Base-by-base conservation (phyloP, 768 basidiomycete species). In the Exidia glandulosa region DNA sequence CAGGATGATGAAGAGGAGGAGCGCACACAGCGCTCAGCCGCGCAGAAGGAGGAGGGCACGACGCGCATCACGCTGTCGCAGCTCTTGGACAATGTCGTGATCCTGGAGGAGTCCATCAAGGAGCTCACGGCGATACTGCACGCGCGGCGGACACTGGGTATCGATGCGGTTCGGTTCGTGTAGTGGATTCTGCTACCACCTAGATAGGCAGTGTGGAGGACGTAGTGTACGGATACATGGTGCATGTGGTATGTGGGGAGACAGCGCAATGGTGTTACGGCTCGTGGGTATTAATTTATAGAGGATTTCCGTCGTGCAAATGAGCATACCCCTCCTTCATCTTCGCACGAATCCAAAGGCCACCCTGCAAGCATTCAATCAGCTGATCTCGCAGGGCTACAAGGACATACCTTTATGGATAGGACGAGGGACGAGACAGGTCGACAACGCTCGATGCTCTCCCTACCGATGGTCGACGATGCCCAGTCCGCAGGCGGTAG, bases 101-200 rank as follows among this genome's bases (percentile, higher is more conserved):
- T 97, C 41, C 69, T 98, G 63, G 95, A 97, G 72, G 95, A 97
- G 72, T 88, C 86, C 62, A 87, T 97, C 68, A 97, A 97, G 74
- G 95, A 98, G 71, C 75, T 94, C 33, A 84, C 84, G 14, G 89
- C 90, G 14, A 86, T 93, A 63, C 81, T 94, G 57, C 86, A 90
- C 72, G 90, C 89, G 16, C 77, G 92, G 61, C 76, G 89, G 62
- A 86, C 84, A 72, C 72, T 94, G 58, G 93, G 93, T 9, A 88
- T 94, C 62, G 92, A 94, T 72, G 77, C 83, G 27, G 72, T 92
- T 62, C 82, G 87, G 65, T 91, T 89, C 68, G 68, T 92, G 65
- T 90, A 62, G 57, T 36, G 57, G 30, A 16, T 62, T 5, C 7
- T 33, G 33, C 32, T 3, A 32, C 6, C 6, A 12, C 2, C 16